Base-by-base conservation (phyloP, 2,329 filamentous ascomycete genomes). In the Trichoderma brevicompactum region DNA sequence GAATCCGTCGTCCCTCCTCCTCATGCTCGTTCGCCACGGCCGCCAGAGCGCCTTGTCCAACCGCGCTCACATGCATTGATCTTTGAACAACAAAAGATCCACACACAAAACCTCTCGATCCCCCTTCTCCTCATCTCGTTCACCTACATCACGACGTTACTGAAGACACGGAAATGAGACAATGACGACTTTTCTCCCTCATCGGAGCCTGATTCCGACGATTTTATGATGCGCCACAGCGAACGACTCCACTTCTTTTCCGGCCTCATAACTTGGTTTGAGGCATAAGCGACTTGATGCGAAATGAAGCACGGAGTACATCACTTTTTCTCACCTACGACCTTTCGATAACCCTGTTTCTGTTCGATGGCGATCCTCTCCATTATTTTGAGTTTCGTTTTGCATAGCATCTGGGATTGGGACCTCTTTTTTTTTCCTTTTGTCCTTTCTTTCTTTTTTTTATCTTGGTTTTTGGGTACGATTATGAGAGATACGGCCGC, bases 1-100 rank as follows among this genome's bases (percentile, higher is more conserved):
- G 67, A 77, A 76, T 66, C 82, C 82, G 23, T 85, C 82, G 43
- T 78, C 79, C 71, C 79, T 85, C 65, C 81, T 82, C 50, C 76
- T 80, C 68, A 77, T 85, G 69, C 77, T 85, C 65, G 78, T 80
- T 67, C 79, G 79, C 69, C 77, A 83, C 67, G 76, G 79, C 70
- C 77, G 77, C 66, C 73, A 77, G 68, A 74, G 77, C 71, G 77
- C 78, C 65, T 76, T 74, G 48, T 80, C 78, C 50, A 75, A 78
- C 44, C 64, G 46, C 36, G 41, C 64, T 53, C 34, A 63, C 28
- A 55, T 34, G 28, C 36, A 36, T 48, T 28, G 41, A 56, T 48
- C 28, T 64, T 64, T 23, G 36, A 49, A 8, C 10, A 19, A 43
- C 36, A 15, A 19, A 36, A 52, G 36, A 50, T 38, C 19, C 17